Evolutionary conservation across 2,329 filamentous ascomycete genomes (phyloP).

Genomic region (Aspergillus niger): DNA sequence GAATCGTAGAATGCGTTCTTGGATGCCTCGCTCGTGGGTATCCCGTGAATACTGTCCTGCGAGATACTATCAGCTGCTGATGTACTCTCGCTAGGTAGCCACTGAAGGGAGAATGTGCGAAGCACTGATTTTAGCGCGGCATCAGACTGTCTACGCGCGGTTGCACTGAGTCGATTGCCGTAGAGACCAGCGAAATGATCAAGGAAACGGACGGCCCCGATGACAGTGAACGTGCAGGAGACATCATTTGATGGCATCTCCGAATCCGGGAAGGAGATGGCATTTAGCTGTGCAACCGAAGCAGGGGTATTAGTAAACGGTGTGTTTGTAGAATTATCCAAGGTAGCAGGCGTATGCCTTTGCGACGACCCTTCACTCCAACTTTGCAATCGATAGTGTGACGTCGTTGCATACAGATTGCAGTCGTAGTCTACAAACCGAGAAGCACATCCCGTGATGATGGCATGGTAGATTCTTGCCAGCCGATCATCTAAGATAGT

Average conservation of each 20-base stretch:
- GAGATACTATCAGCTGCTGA: not conserved
- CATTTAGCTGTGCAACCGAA: no score
- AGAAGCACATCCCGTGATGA: slow-evolving; percentile 20
- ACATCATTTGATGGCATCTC: no score
- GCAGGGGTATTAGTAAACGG: no score
- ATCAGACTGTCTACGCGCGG: slow-evolving; percentile 21
- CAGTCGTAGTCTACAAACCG: slow-evolving; percentile 26
- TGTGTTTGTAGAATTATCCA: no score
- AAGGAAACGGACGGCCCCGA: slow-evolving; percentile 25
- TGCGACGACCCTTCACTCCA: not conserved
- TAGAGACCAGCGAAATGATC: slow-evolving; percentile 29
- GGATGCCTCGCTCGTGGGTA: not conserved
- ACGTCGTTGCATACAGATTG: slow-evolving; percentile 21
- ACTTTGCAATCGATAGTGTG: slow-evolving; percentile 20
- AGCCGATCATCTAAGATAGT: slow-evolving; percentile 22
- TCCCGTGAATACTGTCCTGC: not conserved
- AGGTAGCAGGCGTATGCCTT: no score
- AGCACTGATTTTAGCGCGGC: slow-evolving; percentile 22
- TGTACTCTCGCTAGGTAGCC: slow-evolving; percentile 12
- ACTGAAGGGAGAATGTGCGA: slow-evolving; percentile 24
- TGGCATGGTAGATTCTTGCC: slow-evolving; percentile 22
- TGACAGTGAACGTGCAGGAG: no score
- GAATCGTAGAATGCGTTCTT: slow-evolving; percentile 21
- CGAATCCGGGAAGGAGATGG: no score
- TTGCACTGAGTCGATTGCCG: slow-evolving; percentile 18